Conservation (phyloP, 176 grass and related monocot genomes). For the Typha latifolia region DNA sequence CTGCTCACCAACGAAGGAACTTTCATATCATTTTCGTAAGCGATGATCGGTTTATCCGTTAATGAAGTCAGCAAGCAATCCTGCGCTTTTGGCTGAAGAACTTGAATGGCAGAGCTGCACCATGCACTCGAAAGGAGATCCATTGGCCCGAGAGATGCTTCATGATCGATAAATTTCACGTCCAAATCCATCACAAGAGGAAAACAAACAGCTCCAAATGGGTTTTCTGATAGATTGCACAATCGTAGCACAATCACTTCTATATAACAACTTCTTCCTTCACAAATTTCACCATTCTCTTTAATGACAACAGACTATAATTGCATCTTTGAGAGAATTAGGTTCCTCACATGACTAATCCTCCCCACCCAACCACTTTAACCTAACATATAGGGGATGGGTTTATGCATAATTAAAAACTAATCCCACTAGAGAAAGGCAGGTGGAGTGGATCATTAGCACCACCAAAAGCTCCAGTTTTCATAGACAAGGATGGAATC, state of each 20-base stretch:
- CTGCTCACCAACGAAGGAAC: constrained; percentile 36
- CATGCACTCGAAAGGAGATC: constrained; percentile 65
- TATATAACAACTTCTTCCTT: not conserved
- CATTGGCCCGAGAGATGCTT: constrained; percentile 28
- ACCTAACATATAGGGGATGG: not conserved
- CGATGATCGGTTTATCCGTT: constrained; percentile 55
- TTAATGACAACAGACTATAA: not conserved
- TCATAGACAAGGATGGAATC: too few species aligned
- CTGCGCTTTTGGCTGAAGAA: constrained; percentile 36
- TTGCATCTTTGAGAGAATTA: not conserved
- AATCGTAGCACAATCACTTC: too few species aligned
- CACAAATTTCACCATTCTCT: not conserved
- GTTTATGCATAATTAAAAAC: not conserved
- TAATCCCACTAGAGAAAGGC: too few species aligned
- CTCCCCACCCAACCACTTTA: too few species aligned
- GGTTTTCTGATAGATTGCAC: too few species aligned
- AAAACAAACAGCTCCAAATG: too few species aligned
- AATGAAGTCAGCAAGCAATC: constrained; percentile 44
- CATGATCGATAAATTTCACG: constrained; percentile 3
- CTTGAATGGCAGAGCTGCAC: constrained; percentile 84
- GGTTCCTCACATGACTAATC: not conserved
- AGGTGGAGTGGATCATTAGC: too few species aligned
- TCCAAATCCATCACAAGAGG: too few species aligned
- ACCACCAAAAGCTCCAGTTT: too few species aligned
- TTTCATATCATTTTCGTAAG: constrained; percentile 11